Base-by-base conservation (phyloP, 2,329 filamentous ascomycete species). In the Arthroderma sp. region DNA sequence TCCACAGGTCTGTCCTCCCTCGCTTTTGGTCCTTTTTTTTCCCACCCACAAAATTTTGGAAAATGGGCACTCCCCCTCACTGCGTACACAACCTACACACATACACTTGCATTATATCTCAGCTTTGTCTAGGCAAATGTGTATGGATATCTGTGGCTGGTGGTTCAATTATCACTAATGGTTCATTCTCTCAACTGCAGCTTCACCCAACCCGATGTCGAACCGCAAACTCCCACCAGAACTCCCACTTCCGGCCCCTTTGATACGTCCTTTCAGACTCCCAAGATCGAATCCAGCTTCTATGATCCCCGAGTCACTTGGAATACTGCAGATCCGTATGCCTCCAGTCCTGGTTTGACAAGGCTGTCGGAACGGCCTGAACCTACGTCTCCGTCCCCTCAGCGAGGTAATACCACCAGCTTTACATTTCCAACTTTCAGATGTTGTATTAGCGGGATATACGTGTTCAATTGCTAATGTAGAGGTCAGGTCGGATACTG, bases 201-300 rank as follows among this genome's bases (percentile, higher is more conserved):
- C 62, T 69, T 69, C 62, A 67, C 55, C 59, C 65, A 65, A 56
- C 60, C 65, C 44, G 61, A 63, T 60, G 65, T 64, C 55, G 65
- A 69, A 59, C 66, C 66, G 50, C 66, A 67, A 49, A 69, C 66
- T 45, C 66, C 66, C 6, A 69, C 66, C 45, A 65, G 62, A 56
- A 68, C 65, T 42, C 66, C 66, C 30, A 63, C 62, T 7, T 59
- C 63, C 36, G 53, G 58, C 38, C 54, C 59, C 32, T 64, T 66
- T 38, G 59, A 65, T 47, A 49, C 56, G 36, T 53, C 65, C 42
- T 67, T 68, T 46, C 64, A 66, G 34, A 69, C 66, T 27, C 66
- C 66, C 22, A 69, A 67, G 51, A 63, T 68, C 50, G 66, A 68
- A 52, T 68, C 65, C 8, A 68, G 64, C 51, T 68, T 68, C 51